A percentile compares a stretch with the other conserved stretches of the same genome.
phyloP scores from a whole-genome alignment of 2,329 filamentous ascomycete genomes.

The Sarocladium strictum region DNA sequence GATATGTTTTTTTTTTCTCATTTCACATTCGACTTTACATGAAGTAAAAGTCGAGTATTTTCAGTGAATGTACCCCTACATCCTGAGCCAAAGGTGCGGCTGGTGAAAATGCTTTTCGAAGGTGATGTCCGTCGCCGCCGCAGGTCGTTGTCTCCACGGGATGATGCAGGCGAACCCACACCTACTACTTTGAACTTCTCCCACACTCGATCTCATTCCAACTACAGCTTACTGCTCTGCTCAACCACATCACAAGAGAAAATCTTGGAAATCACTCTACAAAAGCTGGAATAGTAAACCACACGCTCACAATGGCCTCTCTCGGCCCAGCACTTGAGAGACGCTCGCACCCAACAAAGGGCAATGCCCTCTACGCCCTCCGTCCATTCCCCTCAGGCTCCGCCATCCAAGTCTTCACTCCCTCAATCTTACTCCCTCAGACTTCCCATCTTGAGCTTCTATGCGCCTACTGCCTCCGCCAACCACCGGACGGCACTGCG shows the following conservation, averaged over 20 bases:
- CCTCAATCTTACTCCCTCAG: constrained; percentile 41
- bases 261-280: too few relatives aligned
- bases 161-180: not conserved
- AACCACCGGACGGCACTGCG: constrained; percentile 11
- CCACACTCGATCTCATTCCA: not conserved
- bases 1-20: not conserved
- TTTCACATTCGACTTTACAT: too few relatives aligned
- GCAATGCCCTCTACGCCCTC: constrained; percentile 41
- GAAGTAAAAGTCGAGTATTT: too few relatives aligned
- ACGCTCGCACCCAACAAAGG: constrained; percentile 26
- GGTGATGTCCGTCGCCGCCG: too few relatives aligned
- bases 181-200: not conserved
- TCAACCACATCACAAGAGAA: too few relatives aligned
- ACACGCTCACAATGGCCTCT: constrained; percentile 11
- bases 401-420: constrained; percentile 36
- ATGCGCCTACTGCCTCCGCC: constrained; percentile 45
- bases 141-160: not conserved
- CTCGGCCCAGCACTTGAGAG: constrained; percentile 18
- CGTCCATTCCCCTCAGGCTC: constrained; percentile 37
- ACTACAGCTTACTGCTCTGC: not conserved
- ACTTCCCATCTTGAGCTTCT: constrained; percentile 32
- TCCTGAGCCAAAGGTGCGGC: too few relatives aligned
- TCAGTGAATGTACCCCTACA: too few relatives aligned
- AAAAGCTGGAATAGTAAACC: not conserved
- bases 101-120: too few relatives aligned